Evolutionary conservation across 108 stramenopile species (phyloP).

Genomic region (Cyclotella choctawhatcheeana): DNA sequence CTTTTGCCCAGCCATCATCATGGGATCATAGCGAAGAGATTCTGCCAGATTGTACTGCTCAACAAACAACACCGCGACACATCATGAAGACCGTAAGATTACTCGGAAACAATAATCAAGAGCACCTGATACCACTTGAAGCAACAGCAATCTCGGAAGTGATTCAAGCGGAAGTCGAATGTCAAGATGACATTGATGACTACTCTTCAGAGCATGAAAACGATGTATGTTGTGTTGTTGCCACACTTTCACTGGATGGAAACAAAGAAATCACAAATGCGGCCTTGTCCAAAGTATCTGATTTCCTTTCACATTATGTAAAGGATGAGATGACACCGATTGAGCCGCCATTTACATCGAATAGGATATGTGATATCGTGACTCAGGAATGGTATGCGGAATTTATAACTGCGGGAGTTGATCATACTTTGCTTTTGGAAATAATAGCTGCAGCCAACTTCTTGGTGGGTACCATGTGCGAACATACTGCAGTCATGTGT

Average conservation of each 20-base stretch:
- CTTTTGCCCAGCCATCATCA: too few species aligned
- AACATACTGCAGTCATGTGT: too few species aligned
- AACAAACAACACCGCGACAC: background rate
- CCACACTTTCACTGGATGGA: constrained; percentile 5
- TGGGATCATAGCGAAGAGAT: too few species aligned
- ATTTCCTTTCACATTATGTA: constrained; percentile 17
- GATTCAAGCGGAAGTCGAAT: constrained; percentile 14
- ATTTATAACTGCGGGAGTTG: constrained; percentile 25
- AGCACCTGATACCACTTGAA: constrained; percentile 4
- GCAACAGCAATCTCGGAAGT: constrained; percentile 15
- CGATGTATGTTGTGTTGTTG: background rate
- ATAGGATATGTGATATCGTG: constrained; percentile 12
- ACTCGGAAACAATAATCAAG: constrained; percentile 3
- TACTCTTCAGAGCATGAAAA: background rate
- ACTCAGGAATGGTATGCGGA: constrained; percentile 17
- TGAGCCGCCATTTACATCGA: constrained; percentile 17
- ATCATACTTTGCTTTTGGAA: constrained; percentile 16
- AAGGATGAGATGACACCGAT: constrained; percentile 17
- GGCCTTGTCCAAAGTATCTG: constrained; percentile 10
- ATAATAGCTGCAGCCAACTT: constrained; percentile 25
- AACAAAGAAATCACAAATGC: constrained; percentile 9
- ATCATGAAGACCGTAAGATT: constrained; percentile 11
- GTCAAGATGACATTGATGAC: constrained; percentile 1
- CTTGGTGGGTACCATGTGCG: constrained; percentile 17
- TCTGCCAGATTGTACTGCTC: too few species aligned